phyloP scores from a whole-genome alignment of 2,329 filamentous ascomycete genomes.

The Scytalidium sp. region DNA sequence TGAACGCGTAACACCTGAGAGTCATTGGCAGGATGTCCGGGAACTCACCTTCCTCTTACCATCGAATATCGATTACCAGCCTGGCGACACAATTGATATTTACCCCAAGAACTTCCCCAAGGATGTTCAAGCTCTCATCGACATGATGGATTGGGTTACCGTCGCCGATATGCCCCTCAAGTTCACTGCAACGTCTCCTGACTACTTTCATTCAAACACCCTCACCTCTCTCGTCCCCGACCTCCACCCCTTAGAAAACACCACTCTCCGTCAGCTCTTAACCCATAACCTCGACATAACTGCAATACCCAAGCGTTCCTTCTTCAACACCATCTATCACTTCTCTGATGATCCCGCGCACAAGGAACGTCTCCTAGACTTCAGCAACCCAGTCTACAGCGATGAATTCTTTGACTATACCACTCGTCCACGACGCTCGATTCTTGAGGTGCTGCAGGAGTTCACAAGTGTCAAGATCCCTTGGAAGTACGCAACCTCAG shows the following conservation, averaged over 20 bases:
- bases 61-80: conserved; percentile 44
- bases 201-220: conserved; percentile 23
- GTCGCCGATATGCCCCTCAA: conserved; percentile 69
- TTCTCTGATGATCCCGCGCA: conserved; percentile 73
- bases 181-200: conserved; percentile 35
- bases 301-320: conserved; percentile 81
- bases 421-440: conserved; percentile 82
- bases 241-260: conserved; percentile 22
- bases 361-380: conserved; percentile 78
- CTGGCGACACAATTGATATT: conserved; percentile 78
- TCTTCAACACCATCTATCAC: conserved; percentile 76
- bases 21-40: conserved; percentile 94
- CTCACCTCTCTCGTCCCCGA: conserved; percentile 35
- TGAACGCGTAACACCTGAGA: conserved; percentile 65
- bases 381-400: conserved; percentile 73
- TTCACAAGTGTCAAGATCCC: conserved; percentile 84
- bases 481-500: conserved; percentile 64
- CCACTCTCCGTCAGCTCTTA: conserved; percentile 69
- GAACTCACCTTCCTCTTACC: conserved; percentile 61
- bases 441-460: conserved; percentile 88
- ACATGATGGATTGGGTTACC: conserved; percentile 73
- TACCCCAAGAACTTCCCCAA: conserved; percentile 82
- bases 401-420: conserved; percentile 98
- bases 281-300: conserved; percentile 85
- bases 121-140: conserved; percentile 77